A percentile compares a stretch with the other conserved stretches of the same genome.
Conservation (phyloP, 208 protist species). For the Leishmania arabica region DNA sequence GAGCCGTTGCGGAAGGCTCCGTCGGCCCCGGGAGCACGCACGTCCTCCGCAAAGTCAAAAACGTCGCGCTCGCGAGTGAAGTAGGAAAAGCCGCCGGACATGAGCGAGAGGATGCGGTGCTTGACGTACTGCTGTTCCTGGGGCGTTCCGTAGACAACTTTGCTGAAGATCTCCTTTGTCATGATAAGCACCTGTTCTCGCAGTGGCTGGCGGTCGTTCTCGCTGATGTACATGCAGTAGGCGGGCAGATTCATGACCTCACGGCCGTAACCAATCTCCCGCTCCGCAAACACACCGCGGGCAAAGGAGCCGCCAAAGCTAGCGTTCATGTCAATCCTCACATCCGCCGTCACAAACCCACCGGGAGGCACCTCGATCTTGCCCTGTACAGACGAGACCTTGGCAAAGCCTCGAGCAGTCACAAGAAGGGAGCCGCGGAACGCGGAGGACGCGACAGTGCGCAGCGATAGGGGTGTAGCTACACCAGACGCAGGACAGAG, state of each 20-base stretch:
- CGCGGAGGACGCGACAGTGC: background rate
- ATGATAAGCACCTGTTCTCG: conserved; percentile 77
- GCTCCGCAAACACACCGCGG: conserved; percentile 71
- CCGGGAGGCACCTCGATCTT: conserved; percentile 54
- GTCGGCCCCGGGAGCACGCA: conserved; percentile 58
- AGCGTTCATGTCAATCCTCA: conserved; percentile 77
- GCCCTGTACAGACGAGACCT: conserved; percentile 73
- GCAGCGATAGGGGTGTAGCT: background rate
- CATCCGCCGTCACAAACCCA: conserved; percentile 79
- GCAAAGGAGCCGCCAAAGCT: conserved; percentile 75
- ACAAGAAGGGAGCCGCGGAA: conserved; percentile 8
- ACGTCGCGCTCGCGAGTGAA: conserved; percentile 88
- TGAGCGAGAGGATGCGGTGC: conserved; percentile 70
- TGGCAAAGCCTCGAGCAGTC: conserved; percentile 43
- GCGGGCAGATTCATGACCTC: conserved; percentile 85
- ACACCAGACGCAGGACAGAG: background rate
- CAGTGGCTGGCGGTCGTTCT: conserved; percentile 45
- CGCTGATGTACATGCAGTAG: conserved; percentile 81
- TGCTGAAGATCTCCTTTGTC: conserved; percentile 74
- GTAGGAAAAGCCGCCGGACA: conserved; percentile 85
- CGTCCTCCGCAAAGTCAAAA: conserved; percentile 82
- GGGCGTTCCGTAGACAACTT: conserved; percentile 55
- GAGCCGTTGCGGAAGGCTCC: conserved; percentile 66
- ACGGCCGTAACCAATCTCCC: conserved; percentile 79
- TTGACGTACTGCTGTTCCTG: conserved; percentile 79